phyloP scores from a whole-genome alignment of 2,329 filamentous ascomycete genomes.

The Pseudogymnoascus sp. region DNA sequence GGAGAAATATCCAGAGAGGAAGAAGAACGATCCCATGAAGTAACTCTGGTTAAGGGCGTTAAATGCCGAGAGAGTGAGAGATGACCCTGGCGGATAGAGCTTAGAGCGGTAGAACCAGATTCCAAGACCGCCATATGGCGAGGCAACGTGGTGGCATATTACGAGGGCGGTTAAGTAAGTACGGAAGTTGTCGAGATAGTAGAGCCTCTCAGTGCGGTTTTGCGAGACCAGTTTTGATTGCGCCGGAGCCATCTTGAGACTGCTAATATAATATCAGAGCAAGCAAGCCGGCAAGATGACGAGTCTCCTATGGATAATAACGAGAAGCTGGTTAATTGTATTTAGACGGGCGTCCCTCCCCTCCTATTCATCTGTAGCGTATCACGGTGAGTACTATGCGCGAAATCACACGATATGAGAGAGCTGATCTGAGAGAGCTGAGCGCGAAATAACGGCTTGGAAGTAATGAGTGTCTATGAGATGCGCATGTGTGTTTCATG shows the following conservation, averaged over 20 bases:
- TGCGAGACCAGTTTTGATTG: background rate
- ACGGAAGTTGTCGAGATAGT: conserved; percentile 7
- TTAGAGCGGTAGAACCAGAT: conserved; percentile 9
- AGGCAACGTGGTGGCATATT: conserved; percentile 11
- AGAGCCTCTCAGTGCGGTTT: background rate
- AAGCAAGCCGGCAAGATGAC: background rate
- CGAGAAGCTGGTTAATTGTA: background rate
- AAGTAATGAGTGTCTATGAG: background rate
- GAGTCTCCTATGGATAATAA: background rate
- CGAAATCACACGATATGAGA: background rate
- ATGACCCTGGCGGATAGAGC: background rate
- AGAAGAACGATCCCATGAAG: conserved; percentile 14
- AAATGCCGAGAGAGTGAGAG: conserved; percentile 8
- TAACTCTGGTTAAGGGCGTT: conserved; percentile 11
- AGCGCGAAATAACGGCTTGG: background rate
- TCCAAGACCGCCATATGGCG: conserved; percentile 12
- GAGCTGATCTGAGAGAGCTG: background rate
- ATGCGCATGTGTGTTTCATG: background rate
- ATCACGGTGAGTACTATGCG: background rate
- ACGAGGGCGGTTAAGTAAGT: conserved; percentile 10
- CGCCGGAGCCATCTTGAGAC: background rate
- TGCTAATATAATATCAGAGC: background rate
- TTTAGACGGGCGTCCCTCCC: background rate
- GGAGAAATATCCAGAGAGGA: conserved; percentile 10
- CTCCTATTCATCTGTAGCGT: background rate